These are phyloP conservation scores for Phanerodontia chrysosporium DNA, from an alignment of 768 basidiomycete genomes.

Conservation along the genomic window DNA sequence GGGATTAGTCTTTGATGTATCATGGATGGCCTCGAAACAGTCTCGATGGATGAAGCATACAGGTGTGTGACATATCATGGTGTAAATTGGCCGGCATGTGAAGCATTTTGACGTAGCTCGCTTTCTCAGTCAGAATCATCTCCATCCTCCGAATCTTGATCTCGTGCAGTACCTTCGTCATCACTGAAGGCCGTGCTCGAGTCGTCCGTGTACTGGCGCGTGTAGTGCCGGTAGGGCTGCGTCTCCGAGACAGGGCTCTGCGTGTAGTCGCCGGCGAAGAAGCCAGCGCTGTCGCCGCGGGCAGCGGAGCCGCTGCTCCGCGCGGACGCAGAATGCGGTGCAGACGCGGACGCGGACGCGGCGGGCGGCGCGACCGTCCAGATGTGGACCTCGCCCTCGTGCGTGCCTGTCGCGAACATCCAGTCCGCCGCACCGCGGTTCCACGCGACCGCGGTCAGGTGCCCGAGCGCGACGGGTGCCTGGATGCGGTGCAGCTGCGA, in stretches of 20 bases:
- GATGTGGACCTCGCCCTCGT: slow-evolving; percentile 6
- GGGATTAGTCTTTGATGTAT: not conserved
- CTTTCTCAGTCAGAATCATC: not conserved
- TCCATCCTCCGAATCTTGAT: not conserved
- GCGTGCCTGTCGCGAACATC: slow-evolving; percentile 9
- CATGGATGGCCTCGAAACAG: not conserved
- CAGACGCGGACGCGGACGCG: not conserved
- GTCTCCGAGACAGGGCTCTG: not conserved
- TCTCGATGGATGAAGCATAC: no score
- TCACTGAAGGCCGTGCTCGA: not conserved
- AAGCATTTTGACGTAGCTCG: not conserved
- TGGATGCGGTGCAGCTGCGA: not conserved
- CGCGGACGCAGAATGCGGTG: not conserved
- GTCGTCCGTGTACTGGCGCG: not conserved
- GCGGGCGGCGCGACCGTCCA: slow-evolving; percentile 2
- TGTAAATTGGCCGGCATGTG: no score
- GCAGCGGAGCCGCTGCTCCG: not conserved
- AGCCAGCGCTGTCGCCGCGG: not conserved
- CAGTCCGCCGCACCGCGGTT: not conserved
- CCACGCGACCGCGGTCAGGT: slow-evolving; percentile 8
- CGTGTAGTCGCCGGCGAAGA: not conserved
- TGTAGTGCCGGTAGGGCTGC: not conserved
- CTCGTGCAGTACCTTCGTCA: not conserved
- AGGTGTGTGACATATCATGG: no score
- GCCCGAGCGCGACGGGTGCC: not conserved